Base-by-base conservation (phyloP, 768 basidiomycete species). In the Pleurotus giganteus region DNA sequence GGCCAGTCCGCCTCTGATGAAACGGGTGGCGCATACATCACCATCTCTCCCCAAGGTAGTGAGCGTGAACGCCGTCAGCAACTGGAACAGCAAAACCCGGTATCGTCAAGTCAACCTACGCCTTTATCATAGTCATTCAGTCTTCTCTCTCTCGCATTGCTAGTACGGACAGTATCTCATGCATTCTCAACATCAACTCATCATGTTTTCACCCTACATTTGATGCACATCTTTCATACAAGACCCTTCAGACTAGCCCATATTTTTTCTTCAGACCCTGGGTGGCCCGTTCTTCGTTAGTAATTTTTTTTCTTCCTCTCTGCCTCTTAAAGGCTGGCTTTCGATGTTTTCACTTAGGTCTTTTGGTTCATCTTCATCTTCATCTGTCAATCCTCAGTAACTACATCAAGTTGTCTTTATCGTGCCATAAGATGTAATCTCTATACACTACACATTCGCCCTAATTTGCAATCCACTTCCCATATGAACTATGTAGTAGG, bases 11-110 rank as follows among this genome's bases (percentile, higher is more conserved):
- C 69, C 5, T 69, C 78, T 12, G 89, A 91, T 61, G 91, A 91
- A 69, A 75, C 81, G 39, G 91, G 91, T 56, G 86, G 91, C 47
- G 88, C 91, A 13, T 93, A 94, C 65, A 84, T 93, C 63, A 94
- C 92, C 13, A 76, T 94, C 50, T 93, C 91, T 37, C 87, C 89
- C 60, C 83, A 84, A 63, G 91, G 83, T 26, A 85, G 83, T 65
- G 88, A 91, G 69, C 82, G 85, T 61, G 81, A 83, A 68, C 79
- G 80, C 58, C 71, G 75, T 31, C 66, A 78, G 65, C 69, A 19
- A 13, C 36, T 43, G 21, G 36, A 39, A 26, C 51, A 54, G 27
- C 43, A 36, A 19, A 19, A 41, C 19, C 19, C 31, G 21, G 28
- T 27, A 28, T 11, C 27, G 54, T 57, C 51, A 50, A 29, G 49